Percentiles rank a stretch among this genome's conserved stretches.
phyloP scores from a whole-genome alignment of 805 yeast species.

The Ogataea pilisensis region DNA sequence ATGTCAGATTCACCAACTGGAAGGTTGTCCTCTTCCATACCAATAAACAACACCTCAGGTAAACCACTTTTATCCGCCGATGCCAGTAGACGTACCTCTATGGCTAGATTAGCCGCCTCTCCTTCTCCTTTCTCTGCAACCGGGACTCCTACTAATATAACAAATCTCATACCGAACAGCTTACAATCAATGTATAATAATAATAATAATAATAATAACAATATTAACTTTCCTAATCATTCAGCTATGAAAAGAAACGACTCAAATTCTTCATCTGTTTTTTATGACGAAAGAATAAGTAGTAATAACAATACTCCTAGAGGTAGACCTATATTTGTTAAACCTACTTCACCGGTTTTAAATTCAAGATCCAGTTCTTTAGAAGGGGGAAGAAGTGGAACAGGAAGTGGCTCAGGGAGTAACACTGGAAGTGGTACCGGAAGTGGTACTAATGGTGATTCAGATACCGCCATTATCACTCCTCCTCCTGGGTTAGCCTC shows the following conservation, averaged over 20 bases:
- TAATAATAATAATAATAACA: too few relatives aligned
- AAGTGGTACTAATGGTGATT: constrained; percentile 2
- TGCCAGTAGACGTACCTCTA: constrained; percentile 29
- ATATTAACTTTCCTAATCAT: too few relatives aligned
- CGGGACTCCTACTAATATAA: constrained; percentile 11
- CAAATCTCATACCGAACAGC: too few relatives aligned
- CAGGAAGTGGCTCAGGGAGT: neutral
- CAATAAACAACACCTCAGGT: constrained; percentile 7
- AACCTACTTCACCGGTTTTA: neutral
- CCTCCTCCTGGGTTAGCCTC: constrained; percentile 6
- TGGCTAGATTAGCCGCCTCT: constrained; percentile 31
- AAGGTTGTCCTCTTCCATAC: constrained; percentile 8
- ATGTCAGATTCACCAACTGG: constrained; percentile 14
- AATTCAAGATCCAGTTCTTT: constrained; percentile 3
- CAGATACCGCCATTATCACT: neutral
- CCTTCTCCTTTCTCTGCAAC: constrained; percentile 16
- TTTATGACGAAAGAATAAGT: constrained; percentile 14
- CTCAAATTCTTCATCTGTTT: constrained; percentile 23
- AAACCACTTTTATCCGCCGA: too few relatives aligned
- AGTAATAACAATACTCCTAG: constrained; percentile 3
- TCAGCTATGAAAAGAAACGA: constrained; percentile 13
- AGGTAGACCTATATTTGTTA: constrained; percentile 1
- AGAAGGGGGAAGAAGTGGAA: neutral
- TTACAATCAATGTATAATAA: too few relatives aligned
- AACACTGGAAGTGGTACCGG: constrained; percentile 2